Evolutionary conservation across 2,329 filamentous ascomycete species (phyloP).

Genomic region (Nemania sp.): DNA sequence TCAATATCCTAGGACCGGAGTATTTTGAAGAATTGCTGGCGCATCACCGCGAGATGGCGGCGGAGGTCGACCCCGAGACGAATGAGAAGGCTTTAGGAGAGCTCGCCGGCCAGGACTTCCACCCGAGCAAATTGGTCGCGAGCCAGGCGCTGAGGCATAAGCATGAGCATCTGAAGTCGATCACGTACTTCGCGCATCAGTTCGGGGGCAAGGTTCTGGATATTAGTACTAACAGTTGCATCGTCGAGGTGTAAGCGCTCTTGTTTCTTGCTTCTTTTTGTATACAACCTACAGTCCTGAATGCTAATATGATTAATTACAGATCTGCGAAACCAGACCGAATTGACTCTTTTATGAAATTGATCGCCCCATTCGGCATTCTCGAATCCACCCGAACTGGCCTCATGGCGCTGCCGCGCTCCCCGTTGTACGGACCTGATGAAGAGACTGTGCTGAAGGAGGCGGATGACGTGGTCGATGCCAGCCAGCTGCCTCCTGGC

Average conservation of each 20-base stretch:
- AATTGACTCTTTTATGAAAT: conserved; percentile 97
- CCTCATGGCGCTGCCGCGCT: conserved; percentile 94
- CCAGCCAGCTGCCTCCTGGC: conserved; percentile 89
- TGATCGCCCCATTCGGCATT: conserved; percentile 92
- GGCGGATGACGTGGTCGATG: conserved; percentile 91
- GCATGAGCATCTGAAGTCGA: conserved; percentile 94
- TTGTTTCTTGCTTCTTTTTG: background rate
- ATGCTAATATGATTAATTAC: conserved; percentile 43
- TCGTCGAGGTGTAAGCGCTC: conserved; percentile 84
- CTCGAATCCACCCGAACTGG: conserved; percentile 94
- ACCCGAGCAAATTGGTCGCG: conserved; percentile 81
- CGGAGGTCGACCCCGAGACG: conserved; percentile 51
- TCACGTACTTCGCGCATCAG: conserved; percentile 95
- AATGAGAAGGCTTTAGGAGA: conserved; percentile 49
- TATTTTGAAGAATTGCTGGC: conserved; percentile 97
- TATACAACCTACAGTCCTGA: background rate
- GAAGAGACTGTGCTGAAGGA: conserved; percentile 75
- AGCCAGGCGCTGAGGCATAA: conserved; percentile 94
- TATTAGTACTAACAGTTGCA: conserved; percentile 98
- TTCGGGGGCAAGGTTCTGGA: conserved; percentile 97
- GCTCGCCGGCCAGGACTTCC: conserved; percentile 71
- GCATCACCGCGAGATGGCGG: conserved; percentile 87
- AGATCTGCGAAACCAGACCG: conserved; percentile 89
- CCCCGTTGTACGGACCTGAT: conserved; percentile 75
- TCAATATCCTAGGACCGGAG: conserved; percentile 95